Conservation (phyloP, 345 rosid genomes). For the Brassica cretica region DNA sequence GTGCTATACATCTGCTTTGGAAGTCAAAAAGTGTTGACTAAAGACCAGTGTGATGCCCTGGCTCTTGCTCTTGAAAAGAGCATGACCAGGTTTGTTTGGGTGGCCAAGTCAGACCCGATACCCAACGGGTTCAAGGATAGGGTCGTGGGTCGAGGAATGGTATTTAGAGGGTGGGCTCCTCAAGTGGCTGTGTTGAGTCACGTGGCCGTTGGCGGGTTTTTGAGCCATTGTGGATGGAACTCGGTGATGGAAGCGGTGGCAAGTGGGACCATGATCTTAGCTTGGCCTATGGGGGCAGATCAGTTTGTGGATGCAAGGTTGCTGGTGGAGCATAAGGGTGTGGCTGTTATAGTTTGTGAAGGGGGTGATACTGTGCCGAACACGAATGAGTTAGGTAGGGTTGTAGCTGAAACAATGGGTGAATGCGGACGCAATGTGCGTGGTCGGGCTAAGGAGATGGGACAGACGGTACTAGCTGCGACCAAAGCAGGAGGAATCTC, state of each 20-base stretch:
- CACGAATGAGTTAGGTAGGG: background rate
- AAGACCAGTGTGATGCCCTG: background rate
- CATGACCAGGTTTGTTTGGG: background rate
- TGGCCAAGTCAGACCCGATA: background rate
- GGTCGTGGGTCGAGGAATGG: background rate
- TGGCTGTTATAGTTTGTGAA: background rate
- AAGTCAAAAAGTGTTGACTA: background rate
- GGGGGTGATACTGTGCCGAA: slow-evolving; percentile 1
- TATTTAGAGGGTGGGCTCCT: background rate
- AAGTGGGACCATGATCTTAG: background rate
- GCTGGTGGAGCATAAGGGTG: background rate
- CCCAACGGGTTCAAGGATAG: background rate
- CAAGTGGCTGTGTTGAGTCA: background rate
- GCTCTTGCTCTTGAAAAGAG: background rate
- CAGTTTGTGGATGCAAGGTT: background rate
- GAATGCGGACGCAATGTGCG: background rate
- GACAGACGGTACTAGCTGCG: background rate
- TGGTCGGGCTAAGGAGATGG: slow-evolving; percentile 6
- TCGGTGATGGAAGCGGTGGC: background rate
- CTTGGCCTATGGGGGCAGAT: background rate
- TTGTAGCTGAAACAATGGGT: background rate
- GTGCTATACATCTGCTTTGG: background rate
- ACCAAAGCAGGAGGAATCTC: slow-evolving; percentile 16
- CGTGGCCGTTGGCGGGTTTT: background rate
- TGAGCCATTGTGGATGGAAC: slow-evolving; percentile 4